Base-by-base conservation (phyloP, 805 yeast species). In the Metschnikowia arizonensis region DNA sequence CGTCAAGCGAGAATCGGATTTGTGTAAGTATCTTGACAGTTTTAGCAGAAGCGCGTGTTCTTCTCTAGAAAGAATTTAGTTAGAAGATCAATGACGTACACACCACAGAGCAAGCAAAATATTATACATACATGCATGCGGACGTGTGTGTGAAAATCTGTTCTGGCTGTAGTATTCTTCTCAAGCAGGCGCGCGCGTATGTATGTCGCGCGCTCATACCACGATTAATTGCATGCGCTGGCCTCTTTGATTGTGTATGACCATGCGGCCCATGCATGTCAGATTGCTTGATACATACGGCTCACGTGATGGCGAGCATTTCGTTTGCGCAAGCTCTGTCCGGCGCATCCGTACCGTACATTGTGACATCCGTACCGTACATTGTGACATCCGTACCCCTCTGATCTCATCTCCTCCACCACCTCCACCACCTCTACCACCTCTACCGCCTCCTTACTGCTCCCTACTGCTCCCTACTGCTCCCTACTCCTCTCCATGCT, bases 161-260 rank as follows among this genome's bases (percentile, higher is more conserved):
- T 39, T 35, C 42, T 39, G 42, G 35, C 42, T 39, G 34, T 39
- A 30, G 42, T 12, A 21, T 39, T 39, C 34, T 39, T 39, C 42
- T 39, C 42, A 39, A 29, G 42, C 34, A 39, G 42, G 35, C 34
- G 34, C 32, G 33, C n/a, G 15, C 21, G 34, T 39, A 29, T 28
- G 23, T 39, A 23, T 25, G 17, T n/a, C 29, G 42, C 42, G 42
- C 42, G 25, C 32, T 19, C 34, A 21, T 14, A 21, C 32, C 35
- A 15, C 28, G 42, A 38, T 29, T 14, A 21, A 19, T 30, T 39
- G 42, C 42, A 39, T 23, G 42, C 42, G 19, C 42, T 30, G 42
- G 23, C 42, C 42, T 39, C 30, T 39, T 26, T 30, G 33, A 30
- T 31, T 30, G 42, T 39, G 42, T 30, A 39, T 19, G 34, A 28